Conservation (phyloP, 495 filamentous ascomycete species). For the Neohortaea acidophila region DNA sequence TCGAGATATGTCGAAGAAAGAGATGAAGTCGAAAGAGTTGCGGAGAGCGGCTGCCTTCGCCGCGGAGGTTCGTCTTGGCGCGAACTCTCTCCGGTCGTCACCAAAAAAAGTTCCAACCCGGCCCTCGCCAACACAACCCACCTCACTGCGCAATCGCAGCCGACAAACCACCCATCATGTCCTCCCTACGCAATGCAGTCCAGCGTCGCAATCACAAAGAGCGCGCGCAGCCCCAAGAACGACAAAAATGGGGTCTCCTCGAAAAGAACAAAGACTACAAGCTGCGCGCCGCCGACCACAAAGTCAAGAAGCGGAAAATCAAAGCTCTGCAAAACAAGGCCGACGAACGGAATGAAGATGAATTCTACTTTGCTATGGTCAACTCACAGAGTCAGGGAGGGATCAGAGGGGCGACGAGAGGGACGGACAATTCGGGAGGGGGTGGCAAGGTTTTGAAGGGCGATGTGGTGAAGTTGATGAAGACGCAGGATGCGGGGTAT, state of each 20-base stretch:
- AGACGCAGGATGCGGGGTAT: slow-evolving; percentile 92
- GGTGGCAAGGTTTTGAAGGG: slow-evolving; percentile 29
- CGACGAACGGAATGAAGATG: slow-evolving; percentile 80
- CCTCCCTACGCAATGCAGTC: slow-evolving; percentile 68
- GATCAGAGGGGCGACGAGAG: slow-evolving; percentile 38
- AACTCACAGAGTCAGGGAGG: slow-evolving; percentile 47
- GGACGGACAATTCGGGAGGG: slow-evolving; percentile 8
- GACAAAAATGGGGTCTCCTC: slow-evolving; percentile 67
- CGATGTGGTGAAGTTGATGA: slow-evolving; percentile 71
- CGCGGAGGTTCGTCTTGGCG: too few relatives aligned
- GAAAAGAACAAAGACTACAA: slow-evolving; percentile 95
- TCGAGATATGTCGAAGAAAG: too few relatives aligned
- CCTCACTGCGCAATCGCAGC: too few relatives aligned
- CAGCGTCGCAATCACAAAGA: slow-evolving; percentile 68
- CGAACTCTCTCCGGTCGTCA: too few relatives aligned
- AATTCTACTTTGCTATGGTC: slow-evolving; percentile 92
- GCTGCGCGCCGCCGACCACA: slow-evolving; percentile 77
- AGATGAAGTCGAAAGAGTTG: too few relatives aligned
- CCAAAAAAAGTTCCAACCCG: too few relatives aligned
- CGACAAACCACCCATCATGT: slow-evolving; percentile 37
- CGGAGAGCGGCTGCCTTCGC: too few relatives aligned
- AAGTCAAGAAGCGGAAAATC: slow-evolving; percentile 65
- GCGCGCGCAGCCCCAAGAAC: slow-evolving; percentile 70
- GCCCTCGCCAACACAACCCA: too few relatives aligned
- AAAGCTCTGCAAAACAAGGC: slow-evolving; percentile 68